Evolutionary conservation across 345 rosid species (phyloP), one percentile per base, ranked within the genome.

Genomic region (Ceriops decandra): DNA sequence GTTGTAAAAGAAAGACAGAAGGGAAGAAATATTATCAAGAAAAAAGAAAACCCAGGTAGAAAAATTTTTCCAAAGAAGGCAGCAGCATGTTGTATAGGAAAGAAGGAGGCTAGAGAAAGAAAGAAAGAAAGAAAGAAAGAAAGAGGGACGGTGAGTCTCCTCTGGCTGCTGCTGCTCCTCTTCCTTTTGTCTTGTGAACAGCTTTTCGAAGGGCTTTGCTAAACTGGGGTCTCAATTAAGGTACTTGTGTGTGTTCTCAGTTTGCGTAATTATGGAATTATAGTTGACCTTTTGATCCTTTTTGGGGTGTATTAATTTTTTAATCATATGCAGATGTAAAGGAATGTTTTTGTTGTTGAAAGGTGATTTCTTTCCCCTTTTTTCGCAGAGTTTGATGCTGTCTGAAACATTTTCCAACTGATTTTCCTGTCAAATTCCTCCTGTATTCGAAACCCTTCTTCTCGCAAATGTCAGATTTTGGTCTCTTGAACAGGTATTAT

Each of bases 151-250:
- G 67, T 57, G 57, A 63, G 79, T 78, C 81, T 75, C 72, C 75
- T 77, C 72, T 72, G 68, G 49, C 63, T 70, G 3, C 61, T 70
- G 3, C 61, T 69, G 62, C 57, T 68, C 52, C 57, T 58, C 56
- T 35, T 59, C 63, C 54, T 69, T 62, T 51, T 38, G 33, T 57
- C 35, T 61, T 36, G 57, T 68, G 30, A 46, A 31, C 75, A 68
- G 75, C 82, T 69, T 74, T 81, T 70, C 69, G 27, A 68, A 62
- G 75, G 64, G 19, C 15, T 64, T 76, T 61, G 66, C 52, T 57
- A 63, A 79, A 57, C 63, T 70, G 77, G 77, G 84, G 64, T 74
- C 46, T 49, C 57, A 26, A 31, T 31, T 70, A 27, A 70, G 52
- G 74, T 66, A 56, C 31, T 31, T 64, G 15, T 62, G 15, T 38